Evolutionary conservation across 2,329 filamentous ascomycete genomes (phyloP).

Genomic region (Clonostachys byssicola): DNA sequence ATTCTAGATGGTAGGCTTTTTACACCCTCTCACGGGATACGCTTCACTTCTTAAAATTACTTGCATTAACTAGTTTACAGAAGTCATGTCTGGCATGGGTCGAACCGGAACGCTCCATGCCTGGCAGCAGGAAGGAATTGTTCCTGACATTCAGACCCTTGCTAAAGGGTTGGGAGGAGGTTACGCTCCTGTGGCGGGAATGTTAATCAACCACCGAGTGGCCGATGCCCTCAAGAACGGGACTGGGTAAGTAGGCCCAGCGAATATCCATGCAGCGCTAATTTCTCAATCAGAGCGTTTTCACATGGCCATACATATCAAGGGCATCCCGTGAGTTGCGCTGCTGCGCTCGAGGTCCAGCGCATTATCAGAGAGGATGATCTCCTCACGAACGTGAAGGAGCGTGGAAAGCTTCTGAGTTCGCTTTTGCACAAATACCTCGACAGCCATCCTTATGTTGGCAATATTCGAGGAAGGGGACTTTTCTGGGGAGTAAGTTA

Average conservation of each 20-base stretch:
- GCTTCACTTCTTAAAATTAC: not conserved
- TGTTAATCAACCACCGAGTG: slow-evolving; percentile 47
- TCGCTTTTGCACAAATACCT: slow-evolving; percentile 11
- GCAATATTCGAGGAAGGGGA: slow-evolving; percentile 19
- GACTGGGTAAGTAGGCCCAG: slow-evolving; percentile 11
- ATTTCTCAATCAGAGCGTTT: slow-evolving; percentile 5
- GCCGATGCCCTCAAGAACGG: slow-evolving; percentile 31
- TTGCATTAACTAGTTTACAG: not conserved
- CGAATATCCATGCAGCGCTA: not conserved
- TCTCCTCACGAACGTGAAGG: slow-evolving; percentile 10
- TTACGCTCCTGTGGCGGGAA: slow-evolving; percentile 50
- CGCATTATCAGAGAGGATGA: slow-evolving; percentile 37
- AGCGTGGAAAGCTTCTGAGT: slow-evolving; percentile 6
- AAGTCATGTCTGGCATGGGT: slow-evolving; percentile 16
- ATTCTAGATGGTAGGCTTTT: slow-evolving; percentile 47
- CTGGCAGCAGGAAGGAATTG: slow-evolving; percentile 54
- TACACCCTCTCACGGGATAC: no score
- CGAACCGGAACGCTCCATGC: slow-evolving; percentile 12
- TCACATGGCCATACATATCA: slow-evolving; percentile 15
- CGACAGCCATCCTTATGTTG: slow-evolving; percentile 16
- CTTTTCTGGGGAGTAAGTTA: slow-evolving; percentile 18
- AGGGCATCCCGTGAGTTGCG: slow-evolving; percentile 16
- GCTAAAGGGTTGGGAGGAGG: slow-evolving; percentile 65
- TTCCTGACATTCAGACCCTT: slow-evolving; percentile 61
- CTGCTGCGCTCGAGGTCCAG: slow-evolving; percentile 18